phyloP scores from a whole-genome alignment of 805 yeast species.

The Candida taoyuanica region DNA sequence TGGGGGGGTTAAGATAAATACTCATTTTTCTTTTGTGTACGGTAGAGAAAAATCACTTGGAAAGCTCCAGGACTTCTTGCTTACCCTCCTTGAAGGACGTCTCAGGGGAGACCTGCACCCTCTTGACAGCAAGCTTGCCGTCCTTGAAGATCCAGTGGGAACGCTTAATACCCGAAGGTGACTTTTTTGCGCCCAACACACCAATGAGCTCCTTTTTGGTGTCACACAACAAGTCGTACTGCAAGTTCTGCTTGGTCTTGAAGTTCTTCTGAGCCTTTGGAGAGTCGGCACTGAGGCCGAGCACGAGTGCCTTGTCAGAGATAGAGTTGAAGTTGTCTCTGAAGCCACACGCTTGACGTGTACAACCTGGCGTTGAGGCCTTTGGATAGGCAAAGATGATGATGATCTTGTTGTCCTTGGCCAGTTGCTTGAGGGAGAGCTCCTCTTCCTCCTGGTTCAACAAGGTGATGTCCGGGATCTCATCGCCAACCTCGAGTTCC shows the following conservation, averaged over 20 bases:
- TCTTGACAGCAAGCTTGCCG: constrained; percentile 52
- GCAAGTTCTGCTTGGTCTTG: constrained; percentile 65
- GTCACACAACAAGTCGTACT: constrained; percentile 73
- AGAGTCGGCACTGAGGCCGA: constrained; percentile 82
- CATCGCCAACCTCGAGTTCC: constrained; percentile 50
- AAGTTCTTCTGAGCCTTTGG: constrained; percentile 75
- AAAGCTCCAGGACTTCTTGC: constrained; percentile 46
- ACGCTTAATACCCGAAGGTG: constrained; percentile 71
- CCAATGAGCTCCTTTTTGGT: constrained; percentile 66
- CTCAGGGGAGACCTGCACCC: constrained; percentile 45
- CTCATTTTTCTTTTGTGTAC: no score
- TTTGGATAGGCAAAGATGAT: constrained; percentile 78
- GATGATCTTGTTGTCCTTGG: constrained; percentile 39
- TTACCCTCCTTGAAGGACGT: constrained; percentile 56
- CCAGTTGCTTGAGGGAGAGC: constrained; percentile 43
- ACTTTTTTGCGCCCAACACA: constrained; percentile 76
- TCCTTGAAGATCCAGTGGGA: constrained; percentile 90
- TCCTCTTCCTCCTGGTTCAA: constrained; percentile 66
- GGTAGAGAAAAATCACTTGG: constrained; percentile 20
- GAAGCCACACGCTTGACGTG: constrained; percentile 90
- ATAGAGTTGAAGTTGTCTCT: constrained; percentile 59
- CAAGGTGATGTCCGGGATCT: constrained; percentile 59
- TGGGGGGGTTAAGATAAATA: no score
- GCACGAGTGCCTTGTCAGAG: constrained; percentile 52
- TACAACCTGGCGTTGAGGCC: constrained; percentile 96